Evolutionary conservation across 140 eudicot species (phyloP), one percentile per base, ranked within the genome.

Genomic region (Stevia rebaudiana): DNA sequence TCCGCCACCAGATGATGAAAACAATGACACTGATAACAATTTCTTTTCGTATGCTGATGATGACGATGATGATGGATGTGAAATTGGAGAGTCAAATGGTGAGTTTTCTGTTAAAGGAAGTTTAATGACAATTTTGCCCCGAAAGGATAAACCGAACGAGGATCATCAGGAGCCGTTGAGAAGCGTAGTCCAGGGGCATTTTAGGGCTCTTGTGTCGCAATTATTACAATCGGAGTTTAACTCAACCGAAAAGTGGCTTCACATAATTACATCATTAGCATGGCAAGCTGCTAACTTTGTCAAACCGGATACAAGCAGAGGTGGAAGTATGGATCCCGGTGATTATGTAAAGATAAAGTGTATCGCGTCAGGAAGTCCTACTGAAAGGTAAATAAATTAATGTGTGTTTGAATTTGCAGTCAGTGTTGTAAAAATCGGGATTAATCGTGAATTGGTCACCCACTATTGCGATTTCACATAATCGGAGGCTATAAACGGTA

Each of bases 321-420:
- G 98, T 19, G 96, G 98, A 33, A 92, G 98, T 57, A 92, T 92
- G 98, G 98, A 92, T 78, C 98, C 98, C 3, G 85, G 85, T 61
- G 84, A 85, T 74, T 92, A 92, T 72, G 87, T 92, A 55, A 92
- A 85, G 82, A 74, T 92, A 53, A 92, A 92, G 66, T 88, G 98
- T 76, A 48, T 85, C 61, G 94, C 98, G 53, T 83, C 95, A 0
- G 98, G 96, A 71, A 81, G 33, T 68, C 96, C 94, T 50, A 31
- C 51, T 24, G 94, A 92, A 22, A 92, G 98, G 98, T 90, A 80
- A 35, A 42, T 10, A 49, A 12, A 16, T 36, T 9, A 46, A 18
- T 36, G 4, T 25, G 18, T 11, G 10, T 58, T 44, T 15, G 35
- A 17, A 37, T 41, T 31, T 36, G 63, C 53, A 24, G 31, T n/a